A percentile compares a stretch with the other conserved stretches of the same genome.
Evolutionary conservation across 768 basidiomycete species (phyloP).

Genomic region (Hypholoma sublateritium): DNA sequence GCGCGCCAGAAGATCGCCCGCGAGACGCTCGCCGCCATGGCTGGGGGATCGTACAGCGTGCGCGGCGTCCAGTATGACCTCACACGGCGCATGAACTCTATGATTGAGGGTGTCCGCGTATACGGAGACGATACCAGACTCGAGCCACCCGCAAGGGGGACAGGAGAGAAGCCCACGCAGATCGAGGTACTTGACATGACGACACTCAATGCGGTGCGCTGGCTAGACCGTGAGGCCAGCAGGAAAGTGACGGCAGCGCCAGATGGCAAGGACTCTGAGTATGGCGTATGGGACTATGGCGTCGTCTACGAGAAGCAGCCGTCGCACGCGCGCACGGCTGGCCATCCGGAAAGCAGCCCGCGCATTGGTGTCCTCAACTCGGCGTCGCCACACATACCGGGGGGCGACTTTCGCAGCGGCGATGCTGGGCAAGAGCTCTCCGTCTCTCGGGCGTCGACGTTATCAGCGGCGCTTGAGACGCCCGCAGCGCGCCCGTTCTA

Average conservation of each 20-base stretch:
- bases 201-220: slow-evolving; percentile 2
- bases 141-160: too few relatives aligned
- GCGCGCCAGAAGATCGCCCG: slow-evolving; percentile 4
- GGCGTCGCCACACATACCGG: background rate
- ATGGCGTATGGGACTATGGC: background rate
- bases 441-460: slow-evolving; percentile 6
- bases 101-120: background rate
- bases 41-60: background rate
- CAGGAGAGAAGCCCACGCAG: background rate
- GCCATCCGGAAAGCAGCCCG: background rate
- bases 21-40: slow-evolving; percentile 1
- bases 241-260: background rate
- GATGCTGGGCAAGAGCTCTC: slow-evolving; percentile 6
- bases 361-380: slow-evolving; percentile 5
- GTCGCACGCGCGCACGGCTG: too few relatives aligned
- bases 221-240: background rate
- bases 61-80: background rate
- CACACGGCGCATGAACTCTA: background rate
- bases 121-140: background rate
- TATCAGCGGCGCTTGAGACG: slow-evolving; percentile 1
- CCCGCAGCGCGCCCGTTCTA: slow-evolving; percentile 1
- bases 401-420: background rate
- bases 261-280: background rate
- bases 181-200: background rate
- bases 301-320: background rate